A percentile compares a stretch with the other conserved stretches of the same genome.
phyloP scores from a whole-genome alignment of 176 grass and related monocot species.

The barley (Hordeum vulgare) region MorexV3_pseudomolecules_assembly NC_058522.1:95710581-95711080 shows the following conservation, averaged over 20 bases:
- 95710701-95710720: neutral
- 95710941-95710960: conserved; percentile 17
- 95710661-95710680: conserved; percentile 82
- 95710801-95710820: conserved; percentile 71
- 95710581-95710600: conserved; percentile 86
- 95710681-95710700: conserved; percentile 84
- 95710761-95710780: neutral
- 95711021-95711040: conserved; percentile 48
- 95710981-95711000: conserved; percentile 44
- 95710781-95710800: conserved; percentile 87
- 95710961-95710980: conserved; percentile 23
- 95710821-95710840: conserved; percentile 97
- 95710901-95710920: conserved; percentile 67
- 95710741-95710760: neutral
- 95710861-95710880: conserved; percentile 90
- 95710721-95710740: neutral
- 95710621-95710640: conserved; percentile 85
- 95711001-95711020: conserved; percentile 38
- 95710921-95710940: conserved; percentile 44
- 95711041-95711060: conserved; percentile 91
- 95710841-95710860: conserved; percentile 96
- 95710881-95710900: conserved; percentile 56
- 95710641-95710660: conserved; percentile 77
- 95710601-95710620: conserved; percentile 95
- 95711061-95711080: conserved; percentile 48